These are phyloP conservation scores for Cardamine chenopodiifolia DNA, from an alignment of 345 rosid genomes.

Conservation along the genomic window DNA sequence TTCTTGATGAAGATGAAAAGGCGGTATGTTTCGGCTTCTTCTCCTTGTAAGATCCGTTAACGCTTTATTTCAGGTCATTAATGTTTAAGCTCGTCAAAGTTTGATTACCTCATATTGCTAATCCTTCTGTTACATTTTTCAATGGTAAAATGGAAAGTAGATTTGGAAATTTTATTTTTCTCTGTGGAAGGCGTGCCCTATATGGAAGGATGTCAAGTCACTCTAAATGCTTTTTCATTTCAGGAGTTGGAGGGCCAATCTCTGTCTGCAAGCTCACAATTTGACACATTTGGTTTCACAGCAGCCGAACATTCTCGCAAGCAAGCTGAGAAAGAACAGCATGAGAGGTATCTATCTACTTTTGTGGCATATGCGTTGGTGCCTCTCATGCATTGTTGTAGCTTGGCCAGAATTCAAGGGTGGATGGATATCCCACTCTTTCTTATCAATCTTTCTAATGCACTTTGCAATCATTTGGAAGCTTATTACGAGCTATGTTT, in stretches of 20 bases:
- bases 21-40: conserved; percentile 53
- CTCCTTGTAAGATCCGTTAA: conserved; percentile 5
- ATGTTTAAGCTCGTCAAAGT: conserved; percentile 1
- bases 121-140: conserved; percentile 6
- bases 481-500: conserved; percentile 19
- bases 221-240: conserved; percentile 28
- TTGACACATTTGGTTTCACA: conserved; percentile 98
- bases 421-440: neutral
- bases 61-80: conserved; percentile 12
- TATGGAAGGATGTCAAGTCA: neutral
- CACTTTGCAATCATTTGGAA: conserved; percentile 12
- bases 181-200: conserved; percentile 2
- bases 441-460: neutral
- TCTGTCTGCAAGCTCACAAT: conserved; percentile 73
- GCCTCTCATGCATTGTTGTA: conserved; percentile 14
- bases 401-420: conserved; percentile 13
- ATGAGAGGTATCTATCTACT: conserved; percentile 58
- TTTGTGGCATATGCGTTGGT: conserved; percentile 23
- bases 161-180: neutral
- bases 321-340: conserved; percentile 87
- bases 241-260: conserved; percentile 83
- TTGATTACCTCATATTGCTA: neutral
- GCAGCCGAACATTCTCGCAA: conserved; percentile 85
- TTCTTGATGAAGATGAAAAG: conserved; percentile 91
- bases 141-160: neutral